These are phyloP conservation scores for Talaromyces amestolkiae DNA, from an alignment of 2,329 filamentous ascomycete genomes.

Conservation along the genomic window DNA sequence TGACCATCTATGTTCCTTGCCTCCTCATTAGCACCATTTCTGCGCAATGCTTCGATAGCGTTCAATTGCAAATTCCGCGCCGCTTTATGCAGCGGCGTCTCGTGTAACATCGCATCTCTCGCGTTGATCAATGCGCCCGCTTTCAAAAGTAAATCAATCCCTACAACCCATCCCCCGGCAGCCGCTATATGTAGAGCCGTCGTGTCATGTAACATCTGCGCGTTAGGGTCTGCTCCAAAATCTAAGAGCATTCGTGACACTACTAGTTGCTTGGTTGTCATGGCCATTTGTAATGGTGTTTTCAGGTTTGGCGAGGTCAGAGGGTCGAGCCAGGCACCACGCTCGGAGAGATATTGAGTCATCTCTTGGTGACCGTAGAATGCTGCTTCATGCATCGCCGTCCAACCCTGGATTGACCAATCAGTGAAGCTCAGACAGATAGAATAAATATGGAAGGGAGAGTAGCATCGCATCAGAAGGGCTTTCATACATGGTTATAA, in stretches of 20 bases:
- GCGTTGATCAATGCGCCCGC: background rate
- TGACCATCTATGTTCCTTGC: constrained; percentile 3
- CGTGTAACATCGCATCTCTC: background rate
- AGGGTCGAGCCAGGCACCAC: background rate
- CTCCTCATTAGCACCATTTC: background rate
- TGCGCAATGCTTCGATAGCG: constrained; percentile 1
- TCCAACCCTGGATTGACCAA: background rate
- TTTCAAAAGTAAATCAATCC: background rate
- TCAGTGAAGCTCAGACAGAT: background rate
- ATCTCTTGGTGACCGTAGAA: background rate
- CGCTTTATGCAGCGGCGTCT: background rate
- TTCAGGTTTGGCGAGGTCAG: background rate
- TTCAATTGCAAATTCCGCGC: background rate
- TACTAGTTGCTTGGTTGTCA: background rate
- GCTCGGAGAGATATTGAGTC: background rate
- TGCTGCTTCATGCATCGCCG: background rate
- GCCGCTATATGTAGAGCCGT: background rate
- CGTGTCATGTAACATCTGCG: background rate
- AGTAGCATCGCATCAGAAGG: background rate
- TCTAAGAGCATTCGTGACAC: background rate
- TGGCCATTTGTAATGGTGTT: background rate
- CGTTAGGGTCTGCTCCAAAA: background rate
- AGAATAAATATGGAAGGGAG: background rate
- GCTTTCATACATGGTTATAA: background rate
- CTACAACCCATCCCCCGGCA: background rate